These are phyloP conservation scores for Chrysoporthe deuterocubensis DNA, from an alignment of 2,329 filamentous ascomycete species.

Conservation along the genomic window DNA sequence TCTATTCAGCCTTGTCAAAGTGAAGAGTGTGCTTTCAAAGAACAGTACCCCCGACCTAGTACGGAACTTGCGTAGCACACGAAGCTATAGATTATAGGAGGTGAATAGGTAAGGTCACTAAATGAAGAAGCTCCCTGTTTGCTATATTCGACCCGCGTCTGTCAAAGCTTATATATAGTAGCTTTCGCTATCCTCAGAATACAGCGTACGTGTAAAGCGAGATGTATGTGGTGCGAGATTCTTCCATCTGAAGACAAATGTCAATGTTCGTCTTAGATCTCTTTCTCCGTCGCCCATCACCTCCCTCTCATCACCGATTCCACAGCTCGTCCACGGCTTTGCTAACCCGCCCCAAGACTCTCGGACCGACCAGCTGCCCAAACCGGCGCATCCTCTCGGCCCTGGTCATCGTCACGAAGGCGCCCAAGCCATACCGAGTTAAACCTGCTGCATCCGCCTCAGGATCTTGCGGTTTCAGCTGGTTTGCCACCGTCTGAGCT, in stretches of 20 bases:
- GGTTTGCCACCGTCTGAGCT: slow-evolving; percentile 64
- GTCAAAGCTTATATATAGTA: not conserved
- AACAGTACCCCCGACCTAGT: not conserved
- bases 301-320: slow-evolving; percentile 38
- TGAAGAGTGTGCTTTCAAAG: no score
- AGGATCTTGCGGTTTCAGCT: slow-evolving; percentile 44
- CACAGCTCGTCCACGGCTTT: slow-evolving; percentile 55
- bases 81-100: not conserved
- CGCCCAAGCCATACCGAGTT: slow-evolving; percentile 49
- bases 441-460: slow-evolving; percentile 18
- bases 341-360: slow-evolving; percentile 57
- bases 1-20: not conserved
- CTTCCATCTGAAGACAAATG: not conserved
- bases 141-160: not conserved
- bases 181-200: not conserved
- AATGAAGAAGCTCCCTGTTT: not conserved
- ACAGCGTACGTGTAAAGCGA: not conserved
- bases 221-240: not conserved
- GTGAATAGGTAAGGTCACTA: not conserved
- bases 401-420: slow-evolving; percentile 60
- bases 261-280: not conserved
- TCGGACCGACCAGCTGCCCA: slow-evolving; percentile 55
- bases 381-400: slow-evolving; percentile 56
- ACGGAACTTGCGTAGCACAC: not conserved
- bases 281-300: not conserved